Evolutionary conservation across 768 basidiomycete species (phyloP).

Genomic region (Leccinum incarnatum): DNA sequence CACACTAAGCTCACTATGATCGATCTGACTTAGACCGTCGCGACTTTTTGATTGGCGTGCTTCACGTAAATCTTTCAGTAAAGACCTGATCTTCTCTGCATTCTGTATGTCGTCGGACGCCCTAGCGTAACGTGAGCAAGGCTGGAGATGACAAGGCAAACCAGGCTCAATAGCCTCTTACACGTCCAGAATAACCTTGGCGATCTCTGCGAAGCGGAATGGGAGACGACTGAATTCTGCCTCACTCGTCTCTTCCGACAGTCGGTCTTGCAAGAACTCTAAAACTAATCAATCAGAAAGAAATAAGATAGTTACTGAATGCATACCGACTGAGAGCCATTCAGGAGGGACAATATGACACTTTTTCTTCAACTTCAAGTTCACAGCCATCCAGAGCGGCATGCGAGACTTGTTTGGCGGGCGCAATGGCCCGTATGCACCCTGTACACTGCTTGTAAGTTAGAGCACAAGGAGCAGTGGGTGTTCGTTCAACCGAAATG

Average conservation of each 20-base stretch:
- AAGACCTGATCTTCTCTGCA: constrained; percentile 76
- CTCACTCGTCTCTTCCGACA: constrained; percentile 71
- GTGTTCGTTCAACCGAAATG: constrained; percentile 63
- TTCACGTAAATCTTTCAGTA: constrained; percentile 95
- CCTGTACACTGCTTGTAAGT: constrained; percentile 44
- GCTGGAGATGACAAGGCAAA: neutral
- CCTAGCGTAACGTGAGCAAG: constrained; percentile 38
- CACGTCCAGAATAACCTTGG: constrained; percentile 93
- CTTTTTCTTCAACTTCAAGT: constrained; percentile 92
- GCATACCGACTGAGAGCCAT: constrained; percentile 84
- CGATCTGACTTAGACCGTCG: constrained; percentile 75
- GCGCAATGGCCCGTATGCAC: constrained; percentile 87
- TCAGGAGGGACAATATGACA: constrained; percentile 88
- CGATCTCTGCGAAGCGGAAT: constrained; percentile 85
- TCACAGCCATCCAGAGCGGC: constrained; percentile 96
- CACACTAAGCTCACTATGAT: constrained; percentile 80
- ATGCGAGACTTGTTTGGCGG: constrained; percentile 83
- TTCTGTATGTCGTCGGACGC: constrained; percentile 88
- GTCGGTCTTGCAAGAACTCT: constrained; percentile 80
- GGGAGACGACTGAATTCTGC: constrained; percentile 78
- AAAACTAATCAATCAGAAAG: neutral
- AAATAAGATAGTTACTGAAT: neutral
- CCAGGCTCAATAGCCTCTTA: constrained; percentile 37
- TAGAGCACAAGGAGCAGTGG: constrained; percentile 7
- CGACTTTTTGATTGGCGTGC: constrained; percentile 92